phyloP scores from a whole-genome alignment of 306 rosid species.

The Pueraria montana region DNA sequence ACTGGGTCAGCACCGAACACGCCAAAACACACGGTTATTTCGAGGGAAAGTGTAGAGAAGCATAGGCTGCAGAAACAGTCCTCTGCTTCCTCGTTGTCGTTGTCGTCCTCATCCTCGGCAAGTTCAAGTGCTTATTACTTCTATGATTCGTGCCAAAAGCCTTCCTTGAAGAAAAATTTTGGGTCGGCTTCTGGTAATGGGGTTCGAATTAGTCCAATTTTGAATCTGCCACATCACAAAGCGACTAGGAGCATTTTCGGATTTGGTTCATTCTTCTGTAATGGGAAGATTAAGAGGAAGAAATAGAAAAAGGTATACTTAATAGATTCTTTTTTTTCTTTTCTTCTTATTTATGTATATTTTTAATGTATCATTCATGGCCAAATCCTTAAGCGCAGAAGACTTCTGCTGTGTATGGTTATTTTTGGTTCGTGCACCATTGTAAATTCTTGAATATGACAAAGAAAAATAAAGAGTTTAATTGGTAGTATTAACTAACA shows the following conservation, averaged over 20 bases:
- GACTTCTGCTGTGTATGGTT: not conserved
- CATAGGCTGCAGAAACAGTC: constrained; percentile 12
- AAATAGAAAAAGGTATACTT: not conserved
- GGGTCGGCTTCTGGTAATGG: not conserved
- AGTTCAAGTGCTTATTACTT: constrained; percentile 3
- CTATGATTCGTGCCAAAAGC: not conserved
- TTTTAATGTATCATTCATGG: not conserved
- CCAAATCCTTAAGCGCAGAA: not conserved
- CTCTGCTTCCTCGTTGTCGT: not conserved
- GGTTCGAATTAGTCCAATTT: not conserved
- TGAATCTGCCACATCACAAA: constrained; percentile 7
- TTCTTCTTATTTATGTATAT: not conserved
- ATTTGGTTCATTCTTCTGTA: constrained; percentile 3
- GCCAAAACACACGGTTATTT: not conserved
- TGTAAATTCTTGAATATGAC: not conserved
- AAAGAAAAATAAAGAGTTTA: not conserved
- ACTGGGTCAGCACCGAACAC: not conserved
- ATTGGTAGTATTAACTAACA: too few relatives aligned
- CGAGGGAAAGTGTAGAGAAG: not conserved
- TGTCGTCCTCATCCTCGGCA: not conserved
- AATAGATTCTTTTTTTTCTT: not conserved
- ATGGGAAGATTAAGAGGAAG: not conserved
- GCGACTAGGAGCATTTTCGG: not conserved
- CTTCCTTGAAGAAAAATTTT: not conserved
- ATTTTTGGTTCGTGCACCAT: not conserved